Percentiles rank a stretch among this genome's conserved stretches.
Conservation (phyloP, 2,329 filamentous ascomycete genomes). For the Sporothrix pallida region DNA sequence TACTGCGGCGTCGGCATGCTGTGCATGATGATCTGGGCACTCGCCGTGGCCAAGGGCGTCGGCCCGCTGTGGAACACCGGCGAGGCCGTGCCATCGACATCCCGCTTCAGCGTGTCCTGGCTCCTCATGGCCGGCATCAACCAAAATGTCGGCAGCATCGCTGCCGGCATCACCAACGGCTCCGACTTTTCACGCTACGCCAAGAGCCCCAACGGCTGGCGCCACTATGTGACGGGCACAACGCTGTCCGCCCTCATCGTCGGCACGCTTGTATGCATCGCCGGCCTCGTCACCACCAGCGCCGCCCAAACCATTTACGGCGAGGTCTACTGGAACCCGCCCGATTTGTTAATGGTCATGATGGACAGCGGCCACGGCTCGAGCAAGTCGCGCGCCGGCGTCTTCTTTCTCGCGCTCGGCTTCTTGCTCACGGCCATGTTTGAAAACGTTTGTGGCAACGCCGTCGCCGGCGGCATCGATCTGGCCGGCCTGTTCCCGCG, state of each 20-base stretch:
- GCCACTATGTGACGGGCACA: conserved; percentile 50
- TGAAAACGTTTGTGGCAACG: conserved; percentile 55
- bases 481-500: conserved; percentile 57
- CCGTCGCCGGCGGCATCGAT: conserved; percentile 60
- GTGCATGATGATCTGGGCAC: conserved; percentile 47
- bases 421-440: conserved; percentile 54
- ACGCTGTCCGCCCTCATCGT: conserved; percentile 44
- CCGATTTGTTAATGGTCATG: conserved; percentile 49
- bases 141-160: conserved; percentile 51
- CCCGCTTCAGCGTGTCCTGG: conserved; percentile 46
- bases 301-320: conserved; percentile 44
- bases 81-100: conserved; percentile 7
- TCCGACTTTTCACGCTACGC: conserved; percentile 54
- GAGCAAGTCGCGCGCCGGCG: conserved; percentile 48
- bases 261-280: conserved; percentile 48
- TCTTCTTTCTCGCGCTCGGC: conserved; percentile 54
- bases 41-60: conserved; percentile 44
- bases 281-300: conserved; percentile 48
- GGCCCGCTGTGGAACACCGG: conserved; percentile 41
- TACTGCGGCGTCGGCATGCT: conserved; percentile 44
- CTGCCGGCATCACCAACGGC: conserved; percentile 54
- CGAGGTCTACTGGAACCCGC: conserved; percentile 51
- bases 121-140: conserved; percentile 49
- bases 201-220: conserved; percentile 45
- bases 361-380: conserved; percentile 44